Conservation (phyloP, 1,284 basidiomycete genomes). For the Rhodotorula sp. region DNA sequence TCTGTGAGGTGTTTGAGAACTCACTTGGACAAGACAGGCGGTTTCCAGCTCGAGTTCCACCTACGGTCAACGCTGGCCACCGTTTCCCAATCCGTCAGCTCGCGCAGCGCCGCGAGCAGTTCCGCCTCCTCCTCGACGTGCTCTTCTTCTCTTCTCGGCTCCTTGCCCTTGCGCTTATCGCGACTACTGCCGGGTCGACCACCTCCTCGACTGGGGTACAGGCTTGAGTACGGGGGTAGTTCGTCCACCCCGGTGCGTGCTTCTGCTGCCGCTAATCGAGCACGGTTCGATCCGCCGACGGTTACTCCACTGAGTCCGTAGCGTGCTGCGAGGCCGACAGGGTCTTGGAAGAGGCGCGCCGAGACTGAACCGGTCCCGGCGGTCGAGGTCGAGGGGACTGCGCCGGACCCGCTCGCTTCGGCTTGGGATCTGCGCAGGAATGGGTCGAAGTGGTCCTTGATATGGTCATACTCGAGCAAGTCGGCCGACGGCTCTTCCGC, state of each 20-base stretch:
- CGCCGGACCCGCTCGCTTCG: conserved; percentile 1
- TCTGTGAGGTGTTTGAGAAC: too few relatives aligned
- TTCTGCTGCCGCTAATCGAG: conserved; percentile 7
- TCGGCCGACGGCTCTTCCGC: conserved; percentile 80
- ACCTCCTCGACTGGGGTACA: conserved; percentile 12
- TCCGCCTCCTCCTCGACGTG: conserved; percentile 63
- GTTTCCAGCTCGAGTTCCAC: conserved; percentile 78
- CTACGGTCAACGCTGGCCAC: conserved; percentile 73
- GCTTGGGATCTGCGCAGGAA: conserved; percentile 57
- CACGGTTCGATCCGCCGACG: conserved; percentile 5
- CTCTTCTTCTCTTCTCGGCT: conserved; percentile 12
- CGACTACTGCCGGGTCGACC: conserved; percentile 4
- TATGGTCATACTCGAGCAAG: conserved; percentile 79
- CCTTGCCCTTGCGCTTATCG: neutral
- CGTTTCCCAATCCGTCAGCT: conserved; percentile 61
- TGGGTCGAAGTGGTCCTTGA: conserved; percentile 93
- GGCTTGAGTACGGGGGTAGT: conserved; percentile 31
- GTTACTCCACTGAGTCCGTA: conserved; percentile 12
- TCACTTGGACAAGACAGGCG: conserved; percentile 64
- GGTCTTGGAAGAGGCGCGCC: conserved; percentile 56
- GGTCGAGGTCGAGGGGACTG: conserved; percentile 28
- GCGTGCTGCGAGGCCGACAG: conserved; percentile 19
- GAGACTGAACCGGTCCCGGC: conserved; percentile 57
- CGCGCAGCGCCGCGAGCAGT: conserved; percentile 67
- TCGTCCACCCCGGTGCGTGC: conserved; percentile 33